Conservation (phyloP, 805 yeast genomes). For the Ogataea methanolica region DNA sequence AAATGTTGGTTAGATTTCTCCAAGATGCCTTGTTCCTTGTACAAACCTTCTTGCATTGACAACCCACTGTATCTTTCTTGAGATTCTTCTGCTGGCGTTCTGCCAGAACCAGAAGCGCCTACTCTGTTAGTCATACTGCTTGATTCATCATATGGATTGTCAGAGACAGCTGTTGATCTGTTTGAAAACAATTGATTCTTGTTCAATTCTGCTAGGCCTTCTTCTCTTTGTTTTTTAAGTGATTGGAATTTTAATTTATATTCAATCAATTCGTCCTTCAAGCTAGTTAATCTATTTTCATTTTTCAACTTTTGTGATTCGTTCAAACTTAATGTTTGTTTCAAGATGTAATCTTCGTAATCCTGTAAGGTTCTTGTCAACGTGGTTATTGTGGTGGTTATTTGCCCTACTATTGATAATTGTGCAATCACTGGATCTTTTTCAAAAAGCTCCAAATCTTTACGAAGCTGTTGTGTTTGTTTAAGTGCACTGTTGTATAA, state of each 20-base stretch:
- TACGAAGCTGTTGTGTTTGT: constrained; percentile 68
- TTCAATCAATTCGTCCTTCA: constrained; percentile 44
- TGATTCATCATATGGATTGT: constrained; percentile 45
- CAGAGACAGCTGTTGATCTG: constrained; percentile 28
- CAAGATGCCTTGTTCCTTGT: constrained; percentile 61
- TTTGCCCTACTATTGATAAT: constrained; percentile 55
- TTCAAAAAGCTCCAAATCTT: constrained; percentile 66
- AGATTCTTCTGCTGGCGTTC: constrained; percentile 3
- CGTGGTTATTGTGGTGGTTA: constrained; percentile 75
- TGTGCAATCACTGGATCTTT: constrained; percentile 65
- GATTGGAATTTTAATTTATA: constrained; percentile 46
- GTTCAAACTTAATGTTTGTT: constrained; percentile 46
- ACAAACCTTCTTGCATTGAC: constrained; percentile 55
- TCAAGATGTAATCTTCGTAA: constrained; percentile 37
- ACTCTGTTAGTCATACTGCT: constrained; percentile 15
- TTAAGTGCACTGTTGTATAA: constrained; percentile 86
- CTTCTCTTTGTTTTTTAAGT: constrained; percentile 55
- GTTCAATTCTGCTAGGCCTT: constrained; percentile 39
- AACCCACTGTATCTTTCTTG: constrained; percentile 27
- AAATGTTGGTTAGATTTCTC: constrained; percentile 73
- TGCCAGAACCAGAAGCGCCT: constrained; percentile 2
- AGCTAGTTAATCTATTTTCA: constrained; percentile 54
- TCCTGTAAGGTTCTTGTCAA: constrained; percentile 66
- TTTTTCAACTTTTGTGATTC: constrained; percentile 53
- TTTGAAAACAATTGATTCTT: constrained; percentile 46